Base-by-base conservation (phyloP, 2,329 filamentous ascomycete species). In the Fusarium verrucosum region DNA sequence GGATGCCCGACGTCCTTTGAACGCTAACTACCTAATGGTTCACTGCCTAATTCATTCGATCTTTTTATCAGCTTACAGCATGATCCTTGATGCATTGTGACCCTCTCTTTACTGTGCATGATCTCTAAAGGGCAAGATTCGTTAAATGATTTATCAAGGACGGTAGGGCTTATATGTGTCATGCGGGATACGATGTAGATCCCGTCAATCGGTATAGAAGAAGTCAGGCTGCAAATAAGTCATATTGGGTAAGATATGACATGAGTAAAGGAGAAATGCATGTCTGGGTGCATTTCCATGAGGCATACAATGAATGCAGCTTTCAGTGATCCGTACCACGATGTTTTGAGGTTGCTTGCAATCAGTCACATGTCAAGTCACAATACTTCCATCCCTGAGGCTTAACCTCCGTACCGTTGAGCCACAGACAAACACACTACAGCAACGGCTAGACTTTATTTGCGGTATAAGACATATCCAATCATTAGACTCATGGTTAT, bases 361-460 rank as follows among this genome's bases (percentile, higher is more conserved):
- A 11, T 11, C 37, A 44, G 66, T 72, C 70, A 72, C 68, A 69
- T 70, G 69, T 33, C 37, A 60, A 46, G 69, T 63, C 62, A 71
- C 52, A 58, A 53, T 50, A 50, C 42, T 41, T 20, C 17, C 20
- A 33, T 26, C 20, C 37, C 26, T 38, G 8, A 16, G 30, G 30
- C 22, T 28, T 57, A 50, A 40, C 46, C 38, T 40, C 51, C 33
- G 11, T n/a, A 49, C 35, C 37, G 50, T 58, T 58, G 28, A 62
- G 42, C 42, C 44, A 62, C 33, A 56, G 43, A 44, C 37, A 36
- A 37, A 26, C 11, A 32, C n/a, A 33, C 23, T 26, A 38, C 17
- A 30, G 8, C 11, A 57, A 42, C 33, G 20, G n/a, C n/a, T 16
- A 28, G 11, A 20, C 19, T 20, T 22, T 26, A 16, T 10, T 38